Conservation (phyloP, 1,139 yeast genomes). For the Williopsis jadinii region DNA sequence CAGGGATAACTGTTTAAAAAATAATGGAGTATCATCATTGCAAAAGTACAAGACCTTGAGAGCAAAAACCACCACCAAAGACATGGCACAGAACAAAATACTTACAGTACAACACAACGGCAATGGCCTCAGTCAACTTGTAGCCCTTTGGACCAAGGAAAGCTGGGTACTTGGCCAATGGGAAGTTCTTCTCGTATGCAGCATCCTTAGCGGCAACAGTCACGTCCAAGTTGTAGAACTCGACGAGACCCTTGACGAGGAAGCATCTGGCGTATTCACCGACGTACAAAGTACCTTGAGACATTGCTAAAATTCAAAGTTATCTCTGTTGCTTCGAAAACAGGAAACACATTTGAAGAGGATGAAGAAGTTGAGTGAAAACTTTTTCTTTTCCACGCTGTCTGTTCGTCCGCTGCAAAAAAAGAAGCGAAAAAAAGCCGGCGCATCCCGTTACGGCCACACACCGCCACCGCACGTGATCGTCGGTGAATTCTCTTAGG, state of each 20-base stretch:
- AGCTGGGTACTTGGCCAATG: slow-evolving; percentile 70
- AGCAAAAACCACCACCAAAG: not conserved
- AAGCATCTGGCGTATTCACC: slow-evolving; percentile 41
- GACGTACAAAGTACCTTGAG: slow-evolving; percentile 60
- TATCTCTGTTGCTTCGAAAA: too few relatives aligned
- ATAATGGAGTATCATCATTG: slow-evolving; percentile 40
- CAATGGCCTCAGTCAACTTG: slow-evolving; percentile 72
- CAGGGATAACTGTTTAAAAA: slow-evolving; percentile 82
- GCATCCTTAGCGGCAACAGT: slow-evolving; percentile 32
- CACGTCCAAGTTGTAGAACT: slow-evolving; percentile 67
- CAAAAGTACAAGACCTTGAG: slow-evolving; percentile 6
- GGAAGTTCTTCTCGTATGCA: slow-evolving; percentile 50
- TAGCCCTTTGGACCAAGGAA: slow-evolving; percentile 75
- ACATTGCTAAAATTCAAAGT: slow-evolving; percentile 33
- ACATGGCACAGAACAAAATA: not conserved
- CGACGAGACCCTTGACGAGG: slow-evolving; percentile 58
- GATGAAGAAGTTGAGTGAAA: too few relatives aligned
- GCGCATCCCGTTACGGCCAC: too few relatives aligned
- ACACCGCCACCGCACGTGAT: too few relatives aligned
- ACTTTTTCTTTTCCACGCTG: too few relatives aligned
- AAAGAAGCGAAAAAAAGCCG: too few relatives aligned
- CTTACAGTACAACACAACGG: slow-evolving; percentile 42
- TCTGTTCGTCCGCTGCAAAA: too few relatives aligned
- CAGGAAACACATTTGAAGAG: too few relatives aligned
- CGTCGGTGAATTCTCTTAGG: too few relatives aligned